Percentiles rank a stretch among this genome's conserved stretches.
Evolutionary conservation across 192 early-diverging fungal species (phyloP).

Genomic region (Phycomyces nitens): DNA sequence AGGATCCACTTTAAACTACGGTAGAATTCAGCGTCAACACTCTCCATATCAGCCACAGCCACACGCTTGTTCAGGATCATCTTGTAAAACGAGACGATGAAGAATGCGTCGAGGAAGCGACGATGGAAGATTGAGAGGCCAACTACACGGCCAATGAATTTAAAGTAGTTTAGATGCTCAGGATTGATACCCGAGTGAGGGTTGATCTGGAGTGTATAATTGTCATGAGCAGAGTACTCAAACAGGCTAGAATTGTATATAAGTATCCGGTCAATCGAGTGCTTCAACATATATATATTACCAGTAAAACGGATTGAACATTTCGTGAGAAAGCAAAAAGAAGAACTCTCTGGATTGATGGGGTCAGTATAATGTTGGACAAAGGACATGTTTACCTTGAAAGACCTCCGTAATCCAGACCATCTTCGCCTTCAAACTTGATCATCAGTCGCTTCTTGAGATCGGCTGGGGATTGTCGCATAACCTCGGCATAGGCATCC

Average conservation of each 20-base stretch:
- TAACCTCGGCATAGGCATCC: conserved; percentile 92
- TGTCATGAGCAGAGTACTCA: conserved; percentile 97
- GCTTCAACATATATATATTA: too few species aligned
- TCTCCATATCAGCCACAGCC: conserved; percentile 87
- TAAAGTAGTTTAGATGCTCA: conserved; percentile 97
- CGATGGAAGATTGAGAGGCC: conserved; percentile 97
- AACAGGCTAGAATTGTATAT: conserved; percentile 91
- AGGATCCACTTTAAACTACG: conserved; percentile 92
- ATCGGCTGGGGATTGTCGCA: conserved; percentile 86
- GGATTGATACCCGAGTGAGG: conserved; percentile 93
- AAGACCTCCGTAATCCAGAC: conserved; percentile 96
- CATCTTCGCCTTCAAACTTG: conserved; percentile 98
- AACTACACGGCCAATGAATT: conserved; percentile 95
- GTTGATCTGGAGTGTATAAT: conserved; percentile 98
- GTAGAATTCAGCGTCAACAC: conserved; percentile 89
- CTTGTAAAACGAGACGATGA: conserved; percentile 95
- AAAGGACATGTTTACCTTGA: conserved; percentile 54
- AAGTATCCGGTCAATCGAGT: too few species aligned
- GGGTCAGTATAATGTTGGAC: not conserved
- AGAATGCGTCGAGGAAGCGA: conserved; percentile 94
- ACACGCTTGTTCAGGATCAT: conserved; percentile 91
- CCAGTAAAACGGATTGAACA: conserved; percentile 92
- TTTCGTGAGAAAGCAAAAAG: conserved; percentile 95
- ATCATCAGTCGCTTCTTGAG: conserved; percentile 97
- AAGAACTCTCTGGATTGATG: conserved; percentile 79